Base-by-base conservation (phyloP, 805 yeast genomes). In the Geotrichum ghanense region DNA sequence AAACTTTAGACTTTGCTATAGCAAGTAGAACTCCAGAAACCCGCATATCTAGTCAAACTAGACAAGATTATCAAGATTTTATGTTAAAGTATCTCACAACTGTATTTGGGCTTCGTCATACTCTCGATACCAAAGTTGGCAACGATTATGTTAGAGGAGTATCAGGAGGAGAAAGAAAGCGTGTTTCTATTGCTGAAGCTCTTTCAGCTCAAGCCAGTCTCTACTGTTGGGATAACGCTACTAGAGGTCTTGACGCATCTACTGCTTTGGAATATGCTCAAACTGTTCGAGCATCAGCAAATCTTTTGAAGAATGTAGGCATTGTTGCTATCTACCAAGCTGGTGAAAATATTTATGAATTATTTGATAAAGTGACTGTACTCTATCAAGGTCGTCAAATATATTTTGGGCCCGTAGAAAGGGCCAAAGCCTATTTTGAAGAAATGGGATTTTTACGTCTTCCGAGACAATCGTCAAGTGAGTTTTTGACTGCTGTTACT, bases 141-240 rank as follows among this genome's bases (percentile, higher is more conserved):
- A 72, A 71, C 56, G 82, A 77, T 50, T 68, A 73, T 37, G 72
- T 81, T 24, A 72, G 85, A 60, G 84, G 87, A 67, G 84, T 81
- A 39, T 79, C 90, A 45, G 90, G 94, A 58, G 92, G 92, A 70
- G 92, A 84, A 65, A 70, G 94, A 53, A 83, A 83, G 64, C 76
- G 94, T 67, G 90, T 84, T 2, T 81, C 90, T 9, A 79, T 84
- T 56, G 87, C 88, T 10, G 95, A 84, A 64, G 83, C 83, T 1
- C 66, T 81, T 41, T 73, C 82, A 42, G 71, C 79, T 43, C 76
- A 80, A 22, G 82, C 86, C 24, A 67, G 75, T 43, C 68, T 81
- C 44, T 79, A 74, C 52, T 77, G 83, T 62, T 81, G 84, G 77
- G 89, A 84, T 68, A 85, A 85, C 58, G 82, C 90, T 3, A 85